These are phyloP conservation scores for Themeda triandra DNA, from an alignment of 176 grass and related monocot genomes.

Conservation along the genomic window DNA sequence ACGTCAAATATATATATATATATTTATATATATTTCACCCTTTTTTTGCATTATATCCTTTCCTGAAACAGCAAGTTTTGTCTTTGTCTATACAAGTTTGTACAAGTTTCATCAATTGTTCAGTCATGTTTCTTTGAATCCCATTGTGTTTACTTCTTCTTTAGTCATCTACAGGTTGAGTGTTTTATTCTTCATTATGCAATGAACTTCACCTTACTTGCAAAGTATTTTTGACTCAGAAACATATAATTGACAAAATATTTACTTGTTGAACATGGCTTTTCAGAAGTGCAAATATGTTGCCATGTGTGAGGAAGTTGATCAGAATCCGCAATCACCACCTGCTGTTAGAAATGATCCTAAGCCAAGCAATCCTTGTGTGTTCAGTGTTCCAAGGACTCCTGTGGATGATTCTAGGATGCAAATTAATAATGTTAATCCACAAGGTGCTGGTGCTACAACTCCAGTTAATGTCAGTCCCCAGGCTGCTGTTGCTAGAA, in stretches of 20 bases:
- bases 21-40: background rate
- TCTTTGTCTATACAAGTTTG: background rate
- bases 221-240: background rate
- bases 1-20: too few species aligned
- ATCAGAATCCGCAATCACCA: background rate
- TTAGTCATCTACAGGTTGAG: background rate
- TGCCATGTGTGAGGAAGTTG: constrained; percentile 36
- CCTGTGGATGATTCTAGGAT: background rate
- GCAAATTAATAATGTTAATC: constrained; percentile 8
- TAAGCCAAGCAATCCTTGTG: constrained; percentile 14
- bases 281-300: constrained; percentile 45
- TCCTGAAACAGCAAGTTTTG: background rate
- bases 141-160: background rate
- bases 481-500: background rate
- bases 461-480: background rate
- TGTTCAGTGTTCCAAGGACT: background rate
- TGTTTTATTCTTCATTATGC: background rate
- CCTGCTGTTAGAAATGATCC: constrained; percentile 12
- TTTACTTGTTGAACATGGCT: constrained; percentile 23
- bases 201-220: background rate
- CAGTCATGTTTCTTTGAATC: constrained; percentile 22
- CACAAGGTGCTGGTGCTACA: background rate
- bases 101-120: background rate
- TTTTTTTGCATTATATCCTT: background rate
- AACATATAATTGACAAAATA: background rate